Evolutionary conservation across 345 rosid genomes (phyloP), one percentile per base, ranked within the genome.

Genomic region (Bretschneidera sinensis): DNA sequence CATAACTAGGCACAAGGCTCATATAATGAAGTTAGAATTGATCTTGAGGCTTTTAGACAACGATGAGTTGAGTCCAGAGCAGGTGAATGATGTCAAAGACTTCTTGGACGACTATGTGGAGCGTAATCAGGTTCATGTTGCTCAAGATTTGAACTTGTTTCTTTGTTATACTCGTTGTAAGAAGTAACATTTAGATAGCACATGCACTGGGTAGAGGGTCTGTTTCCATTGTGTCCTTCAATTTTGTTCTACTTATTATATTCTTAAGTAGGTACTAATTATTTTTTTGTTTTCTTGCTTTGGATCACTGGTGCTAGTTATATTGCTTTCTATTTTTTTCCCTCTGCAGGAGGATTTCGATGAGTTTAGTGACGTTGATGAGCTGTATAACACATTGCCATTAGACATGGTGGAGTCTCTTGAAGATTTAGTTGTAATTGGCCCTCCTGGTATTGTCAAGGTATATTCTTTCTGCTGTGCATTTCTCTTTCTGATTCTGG

Each of bases 11-110:
- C 99, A 95, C 78, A 91, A 85, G 78, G 89, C 89, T 72, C 99
- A 91, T 66, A 91, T 95, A 74, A 85, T 79, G 86, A 95, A 95
- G 84, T 71, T 95, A 71, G 99, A 95, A 68, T 66, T 85, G 76
- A 91, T 91, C 75, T 74, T 95, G 80, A 91, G 97, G 88, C 79
- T 95, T 33, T 74, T 95, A 73, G 99, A 95, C 76, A 95, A 95
- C 75, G 96, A 95, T 81, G 97, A 95, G 76, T 74, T 95, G 77
- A 95, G 94, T 80, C 95, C 97, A 20, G 99, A 95, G 80, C 94
- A 95, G 75, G 97, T 95, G 56, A 91, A 91, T 68, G 99, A 95
- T 62, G 88, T 81, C 71, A 95, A 82, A 75, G 99, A 95, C 76
- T 85, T 91, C 77, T 75, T 95, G 79, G 99, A 95, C 6, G 97